Conservation (phyloP, 306 rosid species). For the Canavalia gladiata region DNA sequence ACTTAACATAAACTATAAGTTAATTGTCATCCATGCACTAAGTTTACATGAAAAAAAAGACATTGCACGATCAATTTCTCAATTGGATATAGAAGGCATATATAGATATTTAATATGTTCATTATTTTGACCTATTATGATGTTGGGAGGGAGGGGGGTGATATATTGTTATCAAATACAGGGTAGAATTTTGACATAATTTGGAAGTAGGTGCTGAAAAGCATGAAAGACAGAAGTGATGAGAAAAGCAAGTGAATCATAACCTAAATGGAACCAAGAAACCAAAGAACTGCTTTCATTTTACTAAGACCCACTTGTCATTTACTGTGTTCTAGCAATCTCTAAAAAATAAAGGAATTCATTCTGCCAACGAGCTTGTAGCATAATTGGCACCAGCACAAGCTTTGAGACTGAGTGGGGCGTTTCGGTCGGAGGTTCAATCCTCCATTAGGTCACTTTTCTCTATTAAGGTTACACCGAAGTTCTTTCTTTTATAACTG, state of each 20-base stretch:
- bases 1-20: constrained; percentile 34
- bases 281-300: constrained; percentile 21
- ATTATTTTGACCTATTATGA: background rate
- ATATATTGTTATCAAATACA: constrained; percentile 27
- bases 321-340: constrained; percentile 1
- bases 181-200: constrained; percentile 16
- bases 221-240: constrained; percentile 30
- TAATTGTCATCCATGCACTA: constrained; percentile 6
- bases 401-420: background rate
- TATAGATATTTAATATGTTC: constrained; percentile 11
- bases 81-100: constrained; percentile 18
- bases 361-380: background rate
- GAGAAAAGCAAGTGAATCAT: constrained; percentile 15
- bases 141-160: background rate
- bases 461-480: background rate
- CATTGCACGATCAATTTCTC: background rate
- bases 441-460: background rate
- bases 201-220: constrained; percentile 3
- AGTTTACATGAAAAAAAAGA: constrained; percentile 35
- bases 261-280: constrained; percentile 39
- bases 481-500: background rate
- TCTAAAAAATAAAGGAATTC: constrained; percentile 15
- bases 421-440: background rate
- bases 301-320: constrained; percentile 4
- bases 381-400: background rate